These are phyloP conservation scores for Prinsepia uniflora DNA, from an alignment of 306 rosid genomes.

Conservation along the genomic window DNA sequence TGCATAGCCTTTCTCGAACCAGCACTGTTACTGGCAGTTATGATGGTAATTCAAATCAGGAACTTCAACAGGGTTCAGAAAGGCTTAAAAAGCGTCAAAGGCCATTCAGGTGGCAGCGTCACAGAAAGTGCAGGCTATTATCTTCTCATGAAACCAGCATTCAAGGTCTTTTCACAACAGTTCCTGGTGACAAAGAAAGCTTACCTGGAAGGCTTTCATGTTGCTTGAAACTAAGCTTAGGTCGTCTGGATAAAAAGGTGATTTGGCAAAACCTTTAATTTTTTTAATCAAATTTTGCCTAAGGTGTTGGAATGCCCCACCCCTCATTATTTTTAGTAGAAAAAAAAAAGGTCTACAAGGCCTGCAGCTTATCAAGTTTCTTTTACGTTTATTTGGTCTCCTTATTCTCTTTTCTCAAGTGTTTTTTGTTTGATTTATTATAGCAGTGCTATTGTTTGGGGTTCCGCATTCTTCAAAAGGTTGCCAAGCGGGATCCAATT, in stretches of 20 bases:
- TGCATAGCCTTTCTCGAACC: slow-evolving; percentile 13
- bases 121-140: slow-evolving; percentile 42
- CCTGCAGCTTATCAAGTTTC: not conserved
- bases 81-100: slow-evolving; percentile 53
- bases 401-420: not conserved
- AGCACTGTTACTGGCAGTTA: slow-evolving; percentile 7
- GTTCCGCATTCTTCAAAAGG: slow-evolving; percentile 34
- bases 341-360: not conserved
- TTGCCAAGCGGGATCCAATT: slow-evolving; percentile 43
- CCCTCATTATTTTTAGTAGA: not conserved
- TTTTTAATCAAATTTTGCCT: not conserved
- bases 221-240: slow-evolving; percentile 22
- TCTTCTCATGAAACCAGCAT: slow-evolving; percentile 26
- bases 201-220: slow-evolving; percentile 27
- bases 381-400: not conserved
- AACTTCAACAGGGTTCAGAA: slow-evolving; percentile 23
- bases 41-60: slow-evolving; percentile 26
- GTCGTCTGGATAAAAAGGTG: slow-evolving; percentile 39
- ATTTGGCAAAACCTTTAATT: slow-evolving; percentile 5
- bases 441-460: slow-evolving; percentile 49
- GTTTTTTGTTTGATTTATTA: slow-evolving; percentile 6
- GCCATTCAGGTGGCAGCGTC: slow-evolving; percentile 71
- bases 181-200: slow-evolving; percentile 22
- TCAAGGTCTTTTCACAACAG: slow-evolving; percentile 15
- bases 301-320: not conserved